Conservation (phyloP, 129 eudicot genomes). For the Artemisia tridentata region DNA sequence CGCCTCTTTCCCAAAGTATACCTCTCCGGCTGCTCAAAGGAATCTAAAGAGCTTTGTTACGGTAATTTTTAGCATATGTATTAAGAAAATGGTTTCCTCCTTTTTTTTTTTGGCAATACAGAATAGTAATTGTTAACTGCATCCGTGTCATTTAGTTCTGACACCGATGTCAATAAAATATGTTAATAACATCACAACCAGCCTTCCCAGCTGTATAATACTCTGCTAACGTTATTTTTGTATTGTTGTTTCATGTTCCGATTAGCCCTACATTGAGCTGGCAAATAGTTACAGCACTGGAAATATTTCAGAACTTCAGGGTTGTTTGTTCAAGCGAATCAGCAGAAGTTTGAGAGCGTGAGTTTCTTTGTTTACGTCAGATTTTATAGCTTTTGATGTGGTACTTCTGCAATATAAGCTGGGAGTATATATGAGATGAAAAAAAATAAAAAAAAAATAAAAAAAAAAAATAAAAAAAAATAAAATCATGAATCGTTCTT, state of each 20-base stretch:
- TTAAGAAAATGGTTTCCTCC: neutral
- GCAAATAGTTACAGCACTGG: too few species aligned
- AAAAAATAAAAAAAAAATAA: too few species aligned
- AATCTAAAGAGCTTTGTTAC: slow-evolving; percentile 72
- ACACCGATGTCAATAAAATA: too few species aligned
- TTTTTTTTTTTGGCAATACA: slow-evolving; percentile 16
- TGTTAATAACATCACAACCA: slow-evolving; percentile 11
- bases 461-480: too few species aligned
- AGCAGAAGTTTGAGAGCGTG: too few species aligned
- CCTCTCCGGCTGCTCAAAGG: slow-evolving; percentile 91
- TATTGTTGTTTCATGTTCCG: slow-evolving; percentile 13
- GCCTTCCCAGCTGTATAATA: slow-evolving; percentile 4
- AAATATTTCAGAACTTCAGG: too few species aligned
- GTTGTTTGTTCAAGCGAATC: too few species aligned
- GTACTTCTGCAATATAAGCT: slow-evolving; percentile 17
- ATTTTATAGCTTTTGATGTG: too few species aligned
- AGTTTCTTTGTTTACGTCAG: too few species aligned
- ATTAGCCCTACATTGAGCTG: slow-evolving; percentile 78
- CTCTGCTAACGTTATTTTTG: neutral
- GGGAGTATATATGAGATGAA: neutral
- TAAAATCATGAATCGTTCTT: neutral
- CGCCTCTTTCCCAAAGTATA: slow-evolving; percentile 71
- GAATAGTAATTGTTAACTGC: neutral
- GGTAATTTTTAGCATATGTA: too few species aligned
- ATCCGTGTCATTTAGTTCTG: too few species aligned